Conservation (phyloP, 306 rosid species). For the Alnus rubra region DNA sequence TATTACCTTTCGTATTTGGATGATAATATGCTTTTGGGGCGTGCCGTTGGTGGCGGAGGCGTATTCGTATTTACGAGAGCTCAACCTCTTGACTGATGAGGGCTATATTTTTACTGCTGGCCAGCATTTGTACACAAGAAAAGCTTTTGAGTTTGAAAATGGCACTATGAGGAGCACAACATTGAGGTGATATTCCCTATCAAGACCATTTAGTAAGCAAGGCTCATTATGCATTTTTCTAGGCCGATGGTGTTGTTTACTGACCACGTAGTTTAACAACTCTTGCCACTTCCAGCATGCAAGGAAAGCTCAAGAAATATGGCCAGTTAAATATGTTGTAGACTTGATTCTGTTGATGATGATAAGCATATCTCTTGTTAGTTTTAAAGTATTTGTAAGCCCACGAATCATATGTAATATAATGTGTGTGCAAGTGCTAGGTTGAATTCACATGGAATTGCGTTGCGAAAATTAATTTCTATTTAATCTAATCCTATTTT, state of each 20-base stretch:
- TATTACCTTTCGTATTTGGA: conserved; percentile 89
- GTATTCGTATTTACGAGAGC: conserved; percentile 83
- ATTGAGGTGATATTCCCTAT: background rate
- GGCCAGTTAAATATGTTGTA: background rate
- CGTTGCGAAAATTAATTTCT: too few relatives aligned
- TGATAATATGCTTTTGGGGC: conserved; percentile 86
- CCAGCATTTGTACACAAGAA: conserved; percentile 5
- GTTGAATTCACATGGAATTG: too few relatives aligned
- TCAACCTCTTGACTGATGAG: conserved; percentile 57
- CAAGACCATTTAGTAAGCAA: background rate
- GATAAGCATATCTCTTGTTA: too few relatives aligned
- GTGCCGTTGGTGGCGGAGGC: conserved; percentile 94
- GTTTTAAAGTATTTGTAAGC: too few relatives aligned
- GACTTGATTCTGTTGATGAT: background rate
- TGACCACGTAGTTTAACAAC: background rate
- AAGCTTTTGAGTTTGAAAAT: background rate
- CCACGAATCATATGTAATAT: too few relatives aligned
- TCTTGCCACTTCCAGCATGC: background rate
- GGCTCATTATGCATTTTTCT: background rate
- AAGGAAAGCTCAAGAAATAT: background rate
- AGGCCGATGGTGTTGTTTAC: background rate
- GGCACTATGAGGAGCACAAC: background rate
- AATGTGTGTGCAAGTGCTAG: too few relatives aligned
- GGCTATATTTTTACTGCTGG: background rate
- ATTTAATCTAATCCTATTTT: too few relatives aligned